Base-by-base conservation (phyloP, 495 filamentous ascomycete species). In the Chlorociboria aeruginascens region DNA sequence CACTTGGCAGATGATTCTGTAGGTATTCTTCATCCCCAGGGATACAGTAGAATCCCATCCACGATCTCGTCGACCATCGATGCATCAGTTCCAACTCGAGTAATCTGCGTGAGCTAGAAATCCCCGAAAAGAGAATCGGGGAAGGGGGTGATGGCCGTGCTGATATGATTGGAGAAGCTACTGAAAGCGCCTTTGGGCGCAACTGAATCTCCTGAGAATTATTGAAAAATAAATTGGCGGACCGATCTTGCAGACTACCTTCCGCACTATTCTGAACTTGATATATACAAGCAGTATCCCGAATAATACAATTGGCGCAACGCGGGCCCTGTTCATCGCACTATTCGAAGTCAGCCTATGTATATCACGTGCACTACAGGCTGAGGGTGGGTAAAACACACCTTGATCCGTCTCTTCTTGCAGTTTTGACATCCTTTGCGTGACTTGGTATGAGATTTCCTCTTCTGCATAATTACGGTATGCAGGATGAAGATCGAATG, bases 351-450 rank as follows among this genome's bases (percentile, higher is more conserved):
- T 41, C 8, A 35, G n/a, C 20, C 30, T 11, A 29, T 1, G n/a
- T 7, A 7, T 32, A 42, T 46, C 30, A 40, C n/a, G n/a, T n/a
- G n/a, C n/a, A n/a, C 6, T 2, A 20, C 11, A 30, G 11, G 25
- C 8, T 7, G 7, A n/a, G 3, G 31, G 20, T 13, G 31, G 31
- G 8, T 25, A 25, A 25, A 25, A 25, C 41, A 20, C 53, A 58
- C 57, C 46, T 66, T 66, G n/a, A 61, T 59, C 32, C 64, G 63
- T 57, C 63, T 58, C 48, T 60, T 64, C 34, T 66, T 66, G 48
- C 63, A 66, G 45, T 66, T 66, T 46, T 55, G 50, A 46, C 63
- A 66, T 11, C 63, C 63, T 36, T 60, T 59, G 9, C 63, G 59
- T 1, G 63, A 66, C 50, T 66, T 66, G 42, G 59, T 64, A 47